Conservation (phyloP, 2,329 filamentous ascomycete genomes). For the Penicillium hordei region DNA sequence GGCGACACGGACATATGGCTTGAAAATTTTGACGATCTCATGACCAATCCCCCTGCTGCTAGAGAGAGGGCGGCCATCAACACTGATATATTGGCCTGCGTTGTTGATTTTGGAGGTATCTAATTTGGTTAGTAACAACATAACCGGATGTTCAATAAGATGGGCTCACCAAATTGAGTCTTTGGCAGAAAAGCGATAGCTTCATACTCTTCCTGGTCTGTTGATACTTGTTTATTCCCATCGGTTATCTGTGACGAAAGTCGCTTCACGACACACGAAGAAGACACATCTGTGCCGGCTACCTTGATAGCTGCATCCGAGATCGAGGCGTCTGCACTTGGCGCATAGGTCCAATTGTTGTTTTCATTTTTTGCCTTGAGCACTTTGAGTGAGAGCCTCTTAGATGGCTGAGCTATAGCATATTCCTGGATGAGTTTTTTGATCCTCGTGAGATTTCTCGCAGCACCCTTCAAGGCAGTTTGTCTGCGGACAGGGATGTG, state of each 20-base stretch:
- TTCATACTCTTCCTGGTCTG: slow-evolving; percentile 35
- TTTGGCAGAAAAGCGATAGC: slow-evolving; percentile 54
- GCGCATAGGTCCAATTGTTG: slow-evolving; percentile 61
- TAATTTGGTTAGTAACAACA: slow-evolving; percentile 28
- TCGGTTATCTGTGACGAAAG: slow-evolving; percentile 28
- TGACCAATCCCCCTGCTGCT: slow-evolving; percentile 52
- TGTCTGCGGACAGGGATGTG: slow-evolving; percentile 61
- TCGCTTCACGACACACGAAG: slow-evolving; percentile 47
- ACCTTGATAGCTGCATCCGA: slow-evolving; percentile 58
- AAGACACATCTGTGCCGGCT: slow-evolving; percentile 54
- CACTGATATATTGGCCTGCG: slow-evolving; percentile 52
- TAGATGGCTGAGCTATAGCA: slow-evolving; percentile 57
- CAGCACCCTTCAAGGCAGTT: slow-evolving; percentile 51
- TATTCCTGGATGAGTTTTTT: slow-evolving; percentile 58
- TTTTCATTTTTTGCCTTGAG: slow-evolving; percentile 62
- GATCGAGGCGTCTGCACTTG: slow-evolving; percentile 48
- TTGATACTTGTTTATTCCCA: background rate
- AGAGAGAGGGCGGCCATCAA: slow-evolving; percentile 59
- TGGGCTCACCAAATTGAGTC: slow-evolving; percentile 36
- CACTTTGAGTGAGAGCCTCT: slow-evolving; percentile 56
- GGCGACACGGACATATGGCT: slow-evolving; percentile 48
- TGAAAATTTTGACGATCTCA: slow-evolving; percentile 53
- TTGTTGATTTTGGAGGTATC: slow-evolving; percentile 39
- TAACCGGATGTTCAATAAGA: background rate
- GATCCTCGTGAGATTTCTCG: slow-evolving; percentile 53